phyloP scores from a whole-genome alignment of 106 monocot species.

The Phalaenopsis equestris region DNA sequence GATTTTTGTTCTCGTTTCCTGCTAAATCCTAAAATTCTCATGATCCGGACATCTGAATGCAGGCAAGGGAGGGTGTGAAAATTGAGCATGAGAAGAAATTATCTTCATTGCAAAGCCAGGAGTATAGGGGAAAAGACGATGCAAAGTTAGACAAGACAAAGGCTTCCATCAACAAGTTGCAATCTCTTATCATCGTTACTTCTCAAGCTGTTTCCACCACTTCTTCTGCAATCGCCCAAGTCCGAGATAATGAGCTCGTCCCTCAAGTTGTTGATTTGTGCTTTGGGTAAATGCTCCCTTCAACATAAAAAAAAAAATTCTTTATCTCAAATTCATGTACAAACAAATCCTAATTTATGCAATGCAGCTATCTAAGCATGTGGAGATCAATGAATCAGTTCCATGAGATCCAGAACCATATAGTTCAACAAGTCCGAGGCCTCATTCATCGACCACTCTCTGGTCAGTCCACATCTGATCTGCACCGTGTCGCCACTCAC shows the following conservation, averaged over 20 bases:
- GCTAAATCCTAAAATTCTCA: not conserved
- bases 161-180: conserved; percentile 66
- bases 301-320: not conserved
- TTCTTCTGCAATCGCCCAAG: conserved; percentile 72
- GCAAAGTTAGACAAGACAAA: conserved; percentile 81
- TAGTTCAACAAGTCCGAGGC: conserved; percentile 89
- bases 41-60: not conserved
- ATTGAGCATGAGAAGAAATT: conserved; percentile 92
- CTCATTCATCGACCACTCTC: conserved; percentile 40
- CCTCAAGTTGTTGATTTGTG: conserved; percentile 85
- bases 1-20: not conserved
- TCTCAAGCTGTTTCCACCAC: conserved; percentile 90
- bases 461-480: conserved; percentile 57
- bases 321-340: not conserved
- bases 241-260: conserved; percentile 81
- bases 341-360: not conserved
- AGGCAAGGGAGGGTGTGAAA: conserved; percentile 80
- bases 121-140: conserved; percentile 62
- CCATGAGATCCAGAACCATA: conserved; percentile 74
- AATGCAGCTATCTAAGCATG: conserved; percentile 65
- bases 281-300: conserved; percentile 42
- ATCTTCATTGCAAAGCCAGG: conserved; percentile 71
- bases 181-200: conserved; percentile 69
- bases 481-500: conserved; percentile 70
- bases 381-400: conserved; percentile 83